Percentiles rank a stretch among this genome's conserved stretches.
Conservation (phyloP, 2,329 filamentous ascomycete genomes). For the Xylariaceae sp. region DNA sequence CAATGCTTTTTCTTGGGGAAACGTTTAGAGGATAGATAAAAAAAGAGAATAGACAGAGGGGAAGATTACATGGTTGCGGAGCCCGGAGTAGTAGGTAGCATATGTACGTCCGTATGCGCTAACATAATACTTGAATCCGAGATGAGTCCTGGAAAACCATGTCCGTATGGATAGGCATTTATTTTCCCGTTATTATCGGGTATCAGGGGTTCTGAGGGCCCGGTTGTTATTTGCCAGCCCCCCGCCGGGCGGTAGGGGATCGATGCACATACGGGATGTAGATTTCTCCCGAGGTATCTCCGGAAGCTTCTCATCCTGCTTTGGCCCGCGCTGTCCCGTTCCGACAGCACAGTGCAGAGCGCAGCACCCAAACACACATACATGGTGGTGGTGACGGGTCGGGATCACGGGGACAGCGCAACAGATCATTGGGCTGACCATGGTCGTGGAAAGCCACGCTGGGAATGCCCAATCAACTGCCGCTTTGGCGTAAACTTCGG, state of each 20-base stretch:
- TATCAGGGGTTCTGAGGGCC: background rate
- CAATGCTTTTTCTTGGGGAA: no score
- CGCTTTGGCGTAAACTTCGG: no score
- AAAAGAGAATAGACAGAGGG: no score
- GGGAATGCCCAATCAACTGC: no score
- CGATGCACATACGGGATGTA: background rate
- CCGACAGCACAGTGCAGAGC: no score
- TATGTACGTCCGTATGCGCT: background rate
- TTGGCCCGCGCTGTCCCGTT: background rate
- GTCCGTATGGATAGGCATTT: background rate
- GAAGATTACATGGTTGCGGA: no score
- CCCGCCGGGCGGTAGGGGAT: background rate
- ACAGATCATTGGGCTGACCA: background rate
- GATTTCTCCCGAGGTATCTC: background rate
- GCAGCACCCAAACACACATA: background rate
- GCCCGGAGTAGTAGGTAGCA: no score
- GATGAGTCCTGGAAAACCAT: background rate
- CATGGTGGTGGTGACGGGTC: slow-evolving; percentile 3
- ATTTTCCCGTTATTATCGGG: background rate
- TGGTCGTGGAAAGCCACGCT: background rate
- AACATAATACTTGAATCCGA: background rate
- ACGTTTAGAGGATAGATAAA: no score
- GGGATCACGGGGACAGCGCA: slow-evolving; percentile 2
- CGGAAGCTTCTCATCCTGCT: background rate
- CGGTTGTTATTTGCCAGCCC: background rate